Conservation (phyloP, 2,329 filamentous ascomycete species). For the Didymella lethalis region DNA sequence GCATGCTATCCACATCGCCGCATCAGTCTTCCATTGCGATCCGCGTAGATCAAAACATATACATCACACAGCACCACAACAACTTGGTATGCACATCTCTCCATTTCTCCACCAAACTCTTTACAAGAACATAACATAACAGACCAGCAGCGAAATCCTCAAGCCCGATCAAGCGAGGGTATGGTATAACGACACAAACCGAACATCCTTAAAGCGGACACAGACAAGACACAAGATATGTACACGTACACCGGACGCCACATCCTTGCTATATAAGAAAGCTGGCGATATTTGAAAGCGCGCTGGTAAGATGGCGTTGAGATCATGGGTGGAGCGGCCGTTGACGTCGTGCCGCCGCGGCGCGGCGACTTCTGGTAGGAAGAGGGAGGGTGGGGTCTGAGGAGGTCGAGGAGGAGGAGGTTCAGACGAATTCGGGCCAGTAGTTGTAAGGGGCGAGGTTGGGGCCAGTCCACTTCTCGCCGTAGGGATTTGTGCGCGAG, state of each 20-base stretch:
- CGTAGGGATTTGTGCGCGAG: constrained; percentile 60
- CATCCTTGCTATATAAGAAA: too few relatives aligned
- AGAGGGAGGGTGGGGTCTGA: too few relatives aligned
- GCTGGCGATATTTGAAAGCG: too few relatives aligned
- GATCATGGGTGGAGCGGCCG: not conserved
- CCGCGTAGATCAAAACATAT: too few relatives aligned
- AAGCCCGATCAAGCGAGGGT: constrained; percentile 1
- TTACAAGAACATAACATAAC: not conserved
- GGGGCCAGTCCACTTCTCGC: constrained; percentile 63
- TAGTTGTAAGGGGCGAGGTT: constrained; percentile 58
- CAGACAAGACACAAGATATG: not conserved
- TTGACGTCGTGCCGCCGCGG: constrained; percentile 1
- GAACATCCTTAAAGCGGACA: not conserved
- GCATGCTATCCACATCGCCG: too few relatives aligned
- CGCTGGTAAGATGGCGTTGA: not conserved
- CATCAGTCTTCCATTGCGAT: too few relatives aligned
- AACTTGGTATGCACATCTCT: too few relatives aligned
- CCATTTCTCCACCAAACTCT: too few relatives aligned
- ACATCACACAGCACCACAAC: too few relatives aligned
- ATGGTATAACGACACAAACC: constrained; percentile 4
- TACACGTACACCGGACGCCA: constrained; percentile 1
- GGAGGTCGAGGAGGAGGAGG: not conserved
- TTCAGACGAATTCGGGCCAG: constrained; percentile 60
- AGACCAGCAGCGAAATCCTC: not conserved
- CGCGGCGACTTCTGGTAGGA: constrained; percentile 1